Base-by-base conservation (phyloP, 495 filamentous ascomycete species). In the Aspergillus wentii region DNA sequence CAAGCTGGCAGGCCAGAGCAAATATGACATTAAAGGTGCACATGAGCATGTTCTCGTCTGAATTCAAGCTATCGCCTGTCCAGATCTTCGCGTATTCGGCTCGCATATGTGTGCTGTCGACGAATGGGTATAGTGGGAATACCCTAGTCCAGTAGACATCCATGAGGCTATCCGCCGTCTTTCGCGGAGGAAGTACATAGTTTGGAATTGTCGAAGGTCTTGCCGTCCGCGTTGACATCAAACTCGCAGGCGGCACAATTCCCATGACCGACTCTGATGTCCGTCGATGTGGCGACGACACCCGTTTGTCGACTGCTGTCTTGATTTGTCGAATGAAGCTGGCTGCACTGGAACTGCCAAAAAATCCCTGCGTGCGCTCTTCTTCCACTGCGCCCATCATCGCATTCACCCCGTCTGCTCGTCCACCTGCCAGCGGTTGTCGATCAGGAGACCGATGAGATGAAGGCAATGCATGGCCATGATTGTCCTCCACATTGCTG, bases 21-120 rank as follows among this genome's bases (percentile, higher is more conserved):
- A 69, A 64, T 17, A 66, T 59, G 14, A 65, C 52, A 39, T 69
- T 69, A 25, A 66, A 52, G 1, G 61, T 65, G 40, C 63, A 66
- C 56, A 66, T 59, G 5, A 66, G 49, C 59, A 64, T 58, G 17
- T 56, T 59, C 26, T 69, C 59, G 21, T 69, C 60, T 10, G 51
- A 45, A 8, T 54, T 31, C 3, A 55, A 36, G 8, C 41, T 35
- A 16, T 59, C 56, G 4, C 59, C 57, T 1, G 49, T 56, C 63
- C 66, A 69, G 8, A 66, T 47, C 14, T 53, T 52, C 3, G 22
- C 16, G 33, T 69, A 69, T 29, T 64, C 59, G 0, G 41, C 48
- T 35, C 57, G 49, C 40, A 64, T 49, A 8, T 51, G 44, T 15
- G 38, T 30, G 20, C 55, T 46, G 18, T 66, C 61, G 3, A 69